Evolutionary conservation across 305 asterid species (phyloP), one percentile per base, ranked within the genome.

Genomic region (Ajuga reptans): DNA sequence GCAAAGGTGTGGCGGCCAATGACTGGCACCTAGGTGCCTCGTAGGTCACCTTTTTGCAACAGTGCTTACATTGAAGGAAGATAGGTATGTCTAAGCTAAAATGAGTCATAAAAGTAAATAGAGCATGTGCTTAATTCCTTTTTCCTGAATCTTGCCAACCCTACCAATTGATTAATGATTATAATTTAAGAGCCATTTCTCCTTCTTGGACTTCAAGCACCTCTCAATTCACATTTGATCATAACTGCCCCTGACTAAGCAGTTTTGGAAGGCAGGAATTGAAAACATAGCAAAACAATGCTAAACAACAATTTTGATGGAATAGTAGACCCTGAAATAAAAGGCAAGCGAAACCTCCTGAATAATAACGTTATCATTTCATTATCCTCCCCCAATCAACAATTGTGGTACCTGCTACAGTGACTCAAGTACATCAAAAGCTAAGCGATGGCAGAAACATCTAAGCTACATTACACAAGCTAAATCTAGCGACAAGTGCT

Each of bases 401-500:
- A 10, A n/a, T 21, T 8, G 42, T 17, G 29, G 0, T 21, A 14
- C 33, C 14, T 41, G 56, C 65, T 39, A 55, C 9, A 27, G 37
- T 2, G 29, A 67, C 42, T 53, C 16, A 39, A 42, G 16, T 45
- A 17, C 9, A n/a, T 67, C 15, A 49, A 66, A 68, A 8, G n/a
- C 14, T n/a, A 74, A 29, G 43, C n/a, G 37, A 50, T 31, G 65
- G 65, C 42, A 18, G 41, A 29, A 49, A 56, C 6, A 34, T 33
- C 27, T 21, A 69, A 64, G 52, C 65, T 29, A 64, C 4, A 16
- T 12, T 55, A 68, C 33, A 69, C 72, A 70, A 54, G 69, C 62
- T 6, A 63, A 39, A 72, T 63, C 54, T 52, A 15, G 41, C 17
- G 29, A 43, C 8, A 29, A 15, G 9, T 47, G 11, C 66, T 58